phyloP scores from a whole-genome alignment of 148 eudicot species.

The Chenopodium berlandieri region DNA sequence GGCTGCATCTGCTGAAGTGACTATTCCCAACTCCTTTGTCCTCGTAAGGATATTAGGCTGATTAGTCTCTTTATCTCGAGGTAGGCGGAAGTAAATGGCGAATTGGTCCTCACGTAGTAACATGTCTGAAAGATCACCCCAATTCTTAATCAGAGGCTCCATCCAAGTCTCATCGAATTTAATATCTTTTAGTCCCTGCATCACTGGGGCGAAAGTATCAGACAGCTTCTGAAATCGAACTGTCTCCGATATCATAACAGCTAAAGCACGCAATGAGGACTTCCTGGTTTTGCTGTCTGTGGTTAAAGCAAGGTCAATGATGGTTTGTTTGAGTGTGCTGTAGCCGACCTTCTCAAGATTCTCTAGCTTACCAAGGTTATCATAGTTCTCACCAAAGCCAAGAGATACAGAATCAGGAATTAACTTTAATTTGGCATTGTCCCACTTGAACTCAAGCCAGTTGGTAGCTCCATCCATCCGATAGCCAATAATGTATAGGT shows the following conservation, averaged over 20 bases:
- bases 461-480: neutral
- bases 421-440: neutral
- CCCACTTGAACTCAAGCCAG: conserved; percentile 10
- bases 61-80: neutral
- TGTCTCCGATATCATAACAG: conserved; percentile 9
- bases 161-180: conserved; percentile 9
- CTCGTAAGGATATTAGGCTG: neutral
- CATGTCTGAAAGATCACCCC: conserved; percentile 3
- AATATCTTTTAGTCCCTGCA: neutral
- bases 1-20: conserved; percentile 12
- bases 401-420: neutral
- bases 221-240: conserved; percentile 15
- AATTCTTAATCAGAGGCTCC: neutral
- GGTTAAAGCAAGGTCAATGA: neutral
- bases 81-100: conserved; percentile 8
- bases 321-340: neutral
- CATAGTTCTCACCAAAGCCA: conserved; percentile 12
- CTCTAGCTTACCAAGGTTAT: conserved; percentile 1
- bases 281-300: neutral
- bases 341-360: conserved; percentile 4
- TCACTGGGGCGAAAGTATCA: neutral
- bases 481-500: conserved; percentile 17
- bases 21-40: conserved; percentile 10
- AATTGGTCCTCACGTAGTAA: conserved; percentile 14
- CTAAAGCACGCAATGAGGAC: neutral